A percentile compares a stretch with the other conserved stretches of the same genome.
phyloP scores from a whole-genome alignment of 768 basidiomycete species.

The Cystofilobasidium bisporidii region DNA sequence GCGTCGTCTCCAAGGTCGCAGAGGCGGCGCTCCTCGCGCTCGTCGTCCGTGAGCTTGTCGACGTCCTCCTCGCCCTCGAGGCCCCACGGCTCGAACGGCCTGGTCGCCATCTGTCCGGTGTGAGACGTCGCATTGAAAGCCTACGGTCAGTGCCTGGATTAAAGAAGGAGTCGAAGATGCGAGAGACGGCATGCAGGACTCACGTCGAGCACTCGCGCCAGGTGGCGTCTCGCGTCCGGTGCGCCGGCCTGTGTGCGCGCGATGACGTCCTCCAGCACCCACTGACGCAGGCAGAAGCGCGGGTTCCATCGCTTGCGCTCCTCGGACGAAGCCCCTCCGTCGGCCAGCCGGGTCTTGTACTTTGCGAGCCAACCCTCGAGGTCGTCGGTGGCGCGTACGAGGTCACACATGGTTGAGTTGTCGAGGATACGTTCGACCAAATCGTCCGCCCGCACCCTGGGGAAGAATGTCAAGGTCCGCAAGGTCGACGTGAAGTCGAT shows the following conservation, averaged over 20 bases:
- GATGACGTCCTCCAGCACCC: constrained; percentile 92
- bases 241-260: constrained; percentile 50
- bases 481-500: constrained; percentile 88
- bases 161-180: neutral
- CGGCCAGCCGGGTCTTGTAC: constrained; percentile 55
- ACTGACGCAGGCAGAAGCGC: constrained; percentile 84
- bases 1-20: constrained; percentile 21
- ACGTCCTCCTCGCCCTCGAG: constrained; percentile 35
- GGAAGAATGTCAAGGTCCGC: constrained; percentile 49
- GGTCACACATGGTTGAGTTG: constrained; percentile 39
- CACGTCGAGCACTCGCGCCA: constrained; percentile 75
- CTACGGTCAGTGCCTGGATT: neutral
- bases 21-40: constrained; percentile 20
- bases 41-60: constrained; percentile 11
- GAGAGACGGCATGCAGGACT: constrained; percentile 34
- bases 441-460: constrained; percentile 27
- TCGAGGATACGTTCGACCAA: constrained; percentile 33
- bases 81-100: constrained; percentile 81
- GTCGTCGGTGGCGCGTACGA: constrained; percentile 2
- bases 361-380: constrained; percentile 41
- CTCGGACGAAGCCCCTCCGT: constrained; percentile 42
- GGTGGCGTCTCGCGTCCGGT: constrained; percentile 50
- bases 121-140: neutral
- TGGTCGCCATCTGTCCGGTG: constrained; percentile 83
- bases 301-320: constrained; percentile 53